A percentile compares a stretch with the other conserved stretches of the same genome.
Evolutionary conservation across 345 rosid species (phyloP).

Genomic region (Anacardium occidentale): DNA sequence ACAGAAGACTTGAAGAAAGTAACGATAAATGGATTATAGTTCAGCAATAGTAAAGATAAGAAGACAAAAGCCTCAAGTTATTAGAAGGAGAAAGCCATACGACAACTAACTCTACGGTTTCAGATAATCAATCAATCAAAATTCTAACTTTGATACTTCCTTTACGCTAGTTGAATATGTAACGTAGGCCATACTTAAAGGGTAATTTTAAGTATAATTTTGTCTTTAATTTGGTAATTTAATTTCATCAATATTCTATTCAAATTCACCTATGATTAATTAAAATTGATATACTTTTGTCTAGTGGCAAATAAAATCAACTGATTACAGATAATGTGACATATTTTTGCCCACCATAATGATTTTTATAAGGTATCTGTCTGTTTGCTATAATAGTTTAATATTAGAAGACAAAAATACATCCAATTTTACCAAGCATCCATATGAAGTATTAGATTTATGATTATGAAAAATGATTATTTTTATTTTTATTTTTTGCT

Average conservation of each 20-base stretch:
- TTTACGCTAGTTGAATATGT: not conserved
- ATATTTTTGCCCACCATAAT: too few species aligned
- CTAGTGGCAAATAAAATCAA: too few species aligned
- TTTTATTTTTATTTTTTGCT: too few species aligned
- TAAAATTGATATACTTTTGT: too few species aligned
- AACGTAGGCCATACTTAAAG: not conserved
- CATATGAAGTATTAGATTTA: too few species aligned
- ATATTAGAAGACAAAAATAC: too few species aligned
- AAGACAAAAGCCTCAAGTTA: slow-evolving; percentile 32
- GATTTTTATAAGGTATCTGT: too few species aligned
- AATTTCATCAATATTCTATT: not conserved
- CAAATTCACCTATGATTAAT: too few species aligned
- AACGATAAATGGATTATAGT: slow-evolving; percentile 1
- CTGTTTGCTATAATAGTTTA: too few species aligned
- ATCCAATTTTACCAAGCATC: too few species aligned
- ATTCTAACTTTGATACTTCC: not conserved
- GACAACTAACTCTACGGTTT: slow-evolving; percentile 25
- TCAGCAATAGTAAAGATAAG: slow-evolving; percentile 15
- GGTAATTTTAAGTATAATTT: not conserved
- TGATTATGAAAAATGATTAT: too few species aligned
- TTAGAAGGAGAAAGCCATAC: slow-evolving; percentile 28
- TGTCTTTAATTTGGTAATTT: not conserved
- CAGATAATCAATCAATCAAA: slow-evolving; percentile 3
- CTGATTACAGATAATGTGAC: too few species aligned
- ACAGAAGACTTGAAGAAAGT: slow-evolving; percentile 12